These are phyloP conservation scores for Dendrothele bispora DNA, from an alignment of 768 basidiomycete species.

Conservation along the genomic window DNA sequence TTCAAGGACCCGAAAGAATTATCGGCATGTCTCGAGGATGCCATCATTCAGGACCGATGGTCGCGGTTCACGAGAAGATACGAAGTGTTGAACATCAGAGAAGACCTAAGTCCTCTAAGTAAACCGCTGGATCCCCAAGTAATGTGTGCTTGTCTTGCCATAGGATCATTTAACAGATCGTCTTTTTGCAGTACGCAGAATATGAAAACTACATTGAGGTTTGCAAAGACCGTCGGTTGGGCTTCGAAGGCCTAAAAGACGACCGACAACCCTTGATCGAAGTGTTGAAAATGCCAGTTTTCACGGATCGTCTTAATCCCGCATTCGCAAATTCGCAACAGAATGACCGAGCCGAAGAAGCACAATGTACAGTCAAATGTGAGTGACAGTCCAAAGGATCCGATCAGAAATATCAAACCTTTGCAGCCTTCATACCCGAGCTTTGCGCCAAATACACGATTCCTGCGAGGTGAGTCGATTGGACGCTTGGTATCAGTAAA, in stretches of 20 bases:
- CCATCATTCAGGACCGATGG: conserved; percentile 73
- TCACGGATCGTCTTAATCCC: conserved; percentile 63
- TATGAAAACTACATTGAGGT: conserved; percentile 66
- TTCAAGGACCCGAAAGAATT: conserved; percentile 33
- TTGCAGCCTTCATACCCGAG: conserved; percentile 80
- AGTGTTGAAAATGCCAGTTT: conserved; percentile 50
- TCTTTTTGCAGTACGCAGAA: conserved; percentile 23
- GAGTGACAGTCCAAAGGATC: no score
- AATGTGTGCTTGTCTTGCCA: conserved; percentile 27
- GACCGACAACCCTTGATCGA: conserved; percentile 73
- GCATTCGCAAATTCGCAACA: no score
- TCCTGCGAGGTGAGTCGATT: conserved; percentile 60
- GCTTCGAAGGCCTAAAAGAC: conserved; percentile 61
- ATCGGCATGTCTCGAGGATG: conserved; percentile 53
- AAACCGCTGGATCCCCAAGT: conserved; percentile 66
- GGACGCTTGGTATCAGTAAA: conserved; percentile 13
- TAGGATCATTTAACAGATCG: neutral
- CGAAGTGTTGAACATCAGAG: conserved; percentile 52
- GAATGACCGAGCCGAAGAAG: conserved; percentile 8
- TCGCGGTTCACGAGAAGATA: conserved; percentile 79
- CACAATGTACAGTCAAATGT: neutral
- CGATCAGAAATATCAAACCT: neutral
- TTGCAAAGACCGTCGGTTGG: conserved; percentile 60
- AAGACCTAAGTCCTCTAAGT: conserved; percentile 72
- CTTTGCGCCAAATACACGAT: conserved; percentile 70